phyloP scores from a whole-genome alignment of 805 yeast genomes.

The Candida sithepensis region DNA sequence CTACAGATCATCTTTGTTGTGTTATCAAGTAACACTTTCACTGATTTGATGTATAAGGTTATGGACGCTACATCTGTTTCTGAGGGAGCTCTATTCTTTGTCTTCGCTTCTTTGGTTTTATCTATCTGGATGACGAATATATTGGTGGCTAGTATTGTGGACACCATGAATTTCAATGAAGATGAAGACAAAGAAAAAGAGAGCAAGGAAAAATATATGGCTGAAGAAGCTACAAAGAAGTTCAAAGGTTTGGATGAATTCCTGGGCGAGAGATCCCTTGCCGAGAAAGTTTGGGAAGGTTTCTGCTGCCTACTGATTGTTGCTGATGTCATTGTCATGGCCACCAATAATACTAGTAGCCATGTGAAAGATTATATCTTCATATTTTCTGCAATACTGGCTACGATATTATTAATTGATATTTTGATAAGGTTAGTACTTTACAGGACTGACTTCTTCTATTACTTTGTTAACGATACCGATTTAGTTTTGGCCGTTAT shows the following conservation, averaged over 20 bases:
- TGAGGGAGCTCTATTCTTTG: constrained; percentile 56
- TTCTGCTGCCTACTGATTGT: constrained; percentile 34
- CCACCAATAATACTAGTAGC: constrained; percentile 36
- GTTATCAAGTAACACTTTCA: constrained; percentile 80
- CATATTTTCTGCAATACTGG: constrained; percentile 41
- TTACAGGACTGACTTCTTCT: constrained; percentile 48
- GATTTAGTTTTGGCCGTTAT: constrained; percentile 57
- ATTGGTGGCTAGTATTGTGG: constrained; percentile 74
- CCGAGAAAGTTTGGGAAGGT: constrained; percentile 5
- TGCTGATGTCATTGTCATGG: constrained; percentile 45
- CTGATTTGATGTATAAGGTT: constrained; percentile 74
- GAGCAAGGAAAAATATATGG: background rate
- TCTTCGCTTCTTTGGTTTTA: constrained; percentile 61
- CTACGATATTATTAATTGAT: constrained; percentile 46
- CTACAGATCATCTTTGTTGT: constrained; percentile 76
- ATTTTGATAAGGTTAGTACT: constrained; percentile 45
- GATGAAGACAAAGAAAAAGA: constrained; percentile 19
- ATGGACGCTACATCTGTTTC: constrained; percentile 75
- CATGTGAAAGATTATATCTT: constrained; percentile 27
- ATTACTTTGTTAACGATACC: constrained; percentile 41
- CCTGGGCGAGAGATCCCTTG: background rate
- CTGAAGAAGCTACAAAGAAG: background rate
- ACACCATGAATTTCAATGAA: constrained; percentile 56
- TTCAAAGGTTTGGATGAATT: background rate
- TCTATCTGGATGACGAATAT: constrained; percentile 79